Percentiles rank a stretch among this genome's conserved stretches.
Evolutionary conservation across 345 rosid species (phyloP).

Genomic region (Dipteronia sinensis): DNA sequence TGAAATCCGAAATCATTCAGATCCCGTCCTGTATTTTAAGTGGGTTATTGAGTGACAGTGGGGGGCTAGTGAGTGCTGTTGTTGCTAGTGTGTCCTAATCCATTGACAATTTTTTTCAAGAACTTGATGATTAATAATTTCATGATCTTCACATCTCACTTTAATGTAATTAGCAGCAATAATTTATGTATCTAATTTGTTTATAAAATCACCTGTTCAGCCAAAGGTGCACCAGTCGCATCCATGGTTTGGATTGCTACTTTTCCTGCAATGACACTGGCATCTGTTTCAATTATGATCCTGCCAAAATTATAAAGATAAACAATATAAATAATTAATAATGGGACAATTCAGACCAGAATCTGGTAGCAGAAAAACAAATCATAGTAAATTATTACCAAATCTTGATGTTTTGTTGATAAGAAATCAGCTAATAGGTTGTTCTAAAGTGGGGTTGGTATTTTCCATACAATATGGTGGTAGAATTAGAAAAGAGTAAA

Average conservation of each 20-base stretch:
- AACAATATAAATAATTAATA: not conserved
- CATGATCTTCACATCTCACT: not conserved
- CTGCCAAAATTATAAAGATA: constrained; percentile 33
- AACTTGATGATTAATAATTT: not conserved
- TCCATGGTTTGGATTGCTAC: constrained; percentile 81
- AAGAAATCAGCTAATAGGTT: not conserved
- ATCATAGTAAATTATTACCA: not conserved
- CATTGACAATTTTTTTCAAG: not conserved
- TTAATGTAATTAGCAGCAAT: not conserved
- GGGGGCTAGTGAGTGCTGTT: constrained; percentile 13
- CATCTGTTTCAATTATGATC: constrained; percentile 85
- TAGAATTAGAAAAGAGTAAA: not conserved
- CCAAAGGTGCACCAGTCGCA: constrained; percentile 60
- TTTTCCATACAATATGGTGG: not conserved
- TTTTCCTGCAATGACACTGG: constrained; percentile 79
- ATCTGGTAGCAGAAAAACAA: not conserved
- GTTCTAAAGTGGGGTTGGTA: not conserved
- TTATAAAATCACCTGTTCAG: constrained; percentile 71
- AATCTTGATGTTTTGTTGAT: not conserved
- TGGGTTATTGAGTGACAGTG: no score
- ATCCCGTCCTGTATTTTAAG: not conserved
- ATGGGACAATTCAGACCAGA: not conserved
- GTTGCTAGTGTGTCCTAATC: constrained; percentile 1
- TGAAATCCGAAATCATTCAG: not conserved
- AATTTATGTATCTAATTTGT: not conserved